Conservation (phyloP, 805 yeast genomes). For the Ogataea methylovora region DNA sequence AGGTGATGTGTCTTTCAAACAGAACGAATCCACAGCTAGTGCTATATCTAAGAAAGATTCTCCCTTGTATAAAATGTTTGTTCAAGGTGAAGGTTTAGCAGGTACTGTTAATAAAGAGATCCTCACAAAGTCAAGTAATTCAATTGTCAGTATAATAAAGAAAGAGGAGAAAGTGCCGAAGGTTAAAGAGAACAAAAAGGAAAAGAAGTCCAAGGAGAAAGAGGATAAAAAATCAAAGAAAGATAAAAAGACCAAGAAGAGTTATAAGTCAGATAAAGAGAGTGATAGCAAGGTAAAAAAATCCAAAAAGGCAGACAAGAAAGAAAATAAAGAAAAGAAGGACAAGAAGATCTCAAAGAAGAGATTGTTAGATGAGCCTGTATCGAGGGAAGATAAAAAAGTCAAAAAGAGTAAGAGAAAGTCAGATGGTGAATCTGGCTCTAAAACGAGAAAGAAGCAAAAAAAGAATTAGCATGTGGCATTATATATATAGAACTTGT, state of each 20-base stretch:
- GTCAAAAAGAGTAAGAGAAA: no score
- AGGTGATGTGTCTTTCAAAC: conserved; percentile 43
- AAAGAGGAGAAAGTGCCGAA: conserved; percentile 15
- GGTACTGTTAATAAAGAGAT: conserved; percentile 56
- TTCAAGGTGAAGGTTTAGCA: conserved; percentile 73
- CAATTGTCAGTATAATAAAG: conserved; percentile 9
- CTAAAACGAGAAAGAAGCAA: no score
- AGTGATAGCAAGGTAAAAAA: conserved; percentile 11
- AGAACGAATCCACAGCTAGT: conserved; percentile 38
- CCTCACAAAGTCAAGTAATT: background rate
- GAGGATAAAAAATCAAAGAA: conserved; percentile 13
- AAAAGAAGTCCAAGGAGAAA: conserved; percentile 18
- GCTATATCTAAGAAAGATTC: conserved; percentile 47
- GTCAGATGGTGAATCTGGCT: no score
- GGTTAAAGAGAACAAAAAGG: conserved; percentile 15
- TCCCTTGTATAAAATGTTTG: conserved; percentile 81
- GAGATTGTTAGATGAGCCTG: background rate
- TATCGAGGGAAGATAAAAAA: background rate
- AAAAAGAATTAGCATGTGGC: no score
- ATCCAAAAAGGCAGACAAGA: conserved; percentile 14
- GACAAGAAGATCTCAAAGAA: conserved; percentile 3
- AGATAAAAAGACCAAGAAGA: conserved; percentile 15
- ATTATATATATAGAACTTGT: no score
- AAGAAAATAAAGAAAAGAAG: conserved; percentile 14
- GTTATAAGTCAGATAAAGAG: conserved; percentile 13